These are phyloP conservation scores for Diaporthe sp. DNA, from an alignment of 2,329 filamentous ascomycete genomes.

Conservation along the genomic window DNA sequence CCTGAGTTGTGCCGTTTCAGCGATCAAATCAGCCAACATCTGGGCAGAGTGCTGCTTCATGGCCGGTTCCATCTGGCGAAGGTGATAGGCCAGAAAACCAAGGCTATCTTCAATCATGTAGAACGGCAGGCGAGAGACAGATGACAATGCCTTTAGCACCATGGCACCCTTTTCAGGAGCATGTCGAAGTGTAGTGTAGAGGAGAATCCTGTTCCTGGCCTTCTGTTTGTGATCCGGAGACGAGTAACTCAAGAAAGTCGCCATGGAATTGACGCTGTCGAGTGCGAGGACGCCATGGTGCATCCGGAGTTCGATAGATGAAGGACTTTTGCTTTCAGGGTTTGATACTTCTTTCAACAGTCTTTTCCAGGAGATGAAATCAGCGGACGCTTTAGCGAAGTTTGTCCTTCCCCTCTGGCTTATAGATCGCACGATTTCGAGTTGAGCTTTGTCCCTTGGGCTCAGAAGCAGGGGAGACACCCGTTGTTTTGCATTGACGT, in stretches of 20 bases:
- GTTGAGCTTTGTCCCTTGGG: not conserved
- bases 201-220: conserved; percentile 46
- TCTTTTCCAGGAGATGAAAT: conserved; percentile 17
- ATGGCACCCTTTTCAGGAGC: conserved; percentile 35
- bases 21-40: conserved; percentile 31
- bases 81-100: conserved; percentile 32
- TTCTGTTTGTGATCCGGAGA: conserved; percentile 39
- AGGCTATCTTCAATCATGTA: conserved; percentile 39
- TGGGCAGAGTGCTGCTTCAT: conserved; percentile 1
- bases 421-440: not conserved
- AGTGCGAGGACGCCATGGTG: conserved; percentile 46
- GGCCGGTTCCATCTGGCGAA: not conserved
- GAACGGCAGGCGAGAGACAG: conserved; percentile 25
- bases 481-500: not conserved
- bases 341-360: not conserved
- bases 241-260: conserved; percentile 43
- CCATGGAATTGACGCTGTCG: conserved; percentile 45
- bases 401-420: not conserved
- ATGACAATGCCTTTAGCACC: conserved; percentile 39
- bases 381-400: not conserved
- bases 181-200: conserved; percentile 41
- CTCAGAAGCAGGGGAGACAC: not conserved
- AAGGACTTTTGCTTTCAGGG: conserved; percentile 30
- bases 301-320: conserved; percentile 31
- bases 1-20: conserved; percentile 36